Conservation (phyloP, 768 basidiomycete species). For the Trametes maxima region DNA sequence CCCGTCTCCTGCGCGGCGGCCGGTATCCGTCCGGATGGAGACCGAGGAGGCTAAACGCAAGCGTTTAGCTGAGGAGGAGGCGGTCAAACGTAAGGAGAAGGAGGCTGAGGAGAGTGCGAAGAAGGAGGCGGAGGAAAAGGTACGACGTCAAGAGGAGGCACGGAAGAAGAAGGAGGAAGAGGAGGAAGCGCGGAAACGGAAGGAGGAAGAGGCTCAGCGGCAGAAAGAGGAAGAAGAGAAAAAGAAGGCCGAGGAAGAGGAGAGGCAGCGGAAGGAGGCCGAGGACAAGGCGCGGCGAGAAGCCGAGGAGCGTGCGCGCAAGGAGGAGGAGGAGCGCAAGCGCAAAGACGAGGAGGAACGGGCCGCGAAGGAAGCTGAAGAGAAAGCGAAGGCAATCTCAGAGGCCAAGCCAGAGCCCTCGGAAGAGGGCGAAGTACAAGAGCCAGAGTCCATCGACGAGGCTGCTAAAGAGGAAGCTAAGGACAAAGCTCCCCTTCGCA, state of each 20-base stretch:
- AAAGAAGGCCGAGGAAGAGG: conserved; percentile 42
- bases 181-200: conserved; percentile 57
- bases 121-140: conserved; percentile 41
- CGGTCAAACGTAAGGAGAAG: conserved; percentile 28
- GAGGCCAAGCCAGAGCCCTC: conserved; percentile 38
- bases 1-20: conserved; percentile 38
- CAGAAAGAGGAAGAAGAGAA: conserved; percentile 40
- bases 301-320: conserved; percentile 44
- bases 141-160: conserved; percentile 27
- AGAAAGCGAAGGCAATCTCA: conserved; percentile 38
- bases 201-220: conserved; percentile 39
- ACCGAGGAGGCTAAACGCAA: conserved; percentile 56
- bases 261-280: conserved; percentile 42
- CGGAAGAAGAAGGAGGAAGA: conserved; percentile 26
- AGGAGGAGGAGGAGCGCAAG: conserved; percentile 40
- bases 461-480: conserved; percentile 46
- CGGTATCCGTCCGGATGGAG: conserved; percentile 61
- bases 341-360: conserved; percentile 43
- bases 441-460: conserved; percentile 37
- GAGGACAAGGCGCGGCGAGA: conserved; percentile 36
- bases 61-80: conserved; percentile 47
- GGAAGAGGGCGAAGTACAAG: conserved; percentile 51
- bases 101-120: conserved; percentile 52
- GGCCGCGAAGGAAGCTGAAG: conserved; percentile 36
- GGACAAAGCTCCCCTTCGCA: conserved; percentile 60